Base-by-base conservation (phyloP, 345 rosid genomes). In the Limnanthes douglasii region DNA sequence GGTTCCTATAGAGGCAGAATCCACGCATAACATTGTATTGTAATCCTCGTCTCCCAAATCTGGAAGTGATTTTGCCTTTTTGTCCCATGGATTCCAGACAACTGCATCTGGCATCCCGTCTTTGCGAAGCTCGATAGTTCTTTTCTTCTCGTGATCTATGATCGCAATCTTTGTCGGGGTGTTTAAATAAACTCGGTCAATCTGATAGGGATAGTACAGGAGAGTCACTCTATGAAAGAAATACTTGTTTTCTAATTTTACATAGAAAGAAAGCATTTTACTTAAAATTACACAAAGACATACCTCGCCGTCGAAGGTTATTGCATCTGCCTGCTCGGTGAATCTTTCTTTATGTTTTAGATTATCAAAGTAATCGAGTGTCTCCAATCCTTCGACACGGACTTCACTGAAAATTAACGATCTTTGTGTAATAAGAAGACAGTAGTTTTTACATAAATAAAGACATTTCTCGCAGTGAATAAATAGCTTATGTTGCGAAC, bases 1-100 rank as follows among this genome's bases (percentile, higher is more conserved):
- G 30, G 69, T 73, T 49, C 79, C 97, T 11, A 74, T 56, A 2
- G 69, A 71, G 37, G 93, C 95, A 17, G 81, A 88, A 53, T 74
- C 90, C 53, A 88, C 84, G 10, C 95, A 59, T 1, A 88, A 48
- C 97, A 79, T 79, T 41, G 68, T 61, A 41, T 73, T 77, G 69
- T 88, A 88, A 48, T 83, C 93, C 48, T 72, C 95, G 32, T 72
- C 90, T 18, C 95, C 95, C 65, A 88, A 35, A 40, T 88, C 97
- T 9, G 67, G 59, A 43, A 88, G 71, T 11, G 70, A 65, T 64
- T 70, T 88, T 16, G 86, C 78, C 72, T 57, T 83, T 44, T 61
- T 79, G 66, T 76, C 81, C 97, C 97, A 83, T 15, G 97, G 97
- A 61, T 83, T 88, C 97, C 93, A 83, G 19, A 79, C 74, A 59